Evolutionary conservation across 2,329 filamentous ascomycete species (phyloP).

Genomic region (Byssochlamys sp.): DNA sequence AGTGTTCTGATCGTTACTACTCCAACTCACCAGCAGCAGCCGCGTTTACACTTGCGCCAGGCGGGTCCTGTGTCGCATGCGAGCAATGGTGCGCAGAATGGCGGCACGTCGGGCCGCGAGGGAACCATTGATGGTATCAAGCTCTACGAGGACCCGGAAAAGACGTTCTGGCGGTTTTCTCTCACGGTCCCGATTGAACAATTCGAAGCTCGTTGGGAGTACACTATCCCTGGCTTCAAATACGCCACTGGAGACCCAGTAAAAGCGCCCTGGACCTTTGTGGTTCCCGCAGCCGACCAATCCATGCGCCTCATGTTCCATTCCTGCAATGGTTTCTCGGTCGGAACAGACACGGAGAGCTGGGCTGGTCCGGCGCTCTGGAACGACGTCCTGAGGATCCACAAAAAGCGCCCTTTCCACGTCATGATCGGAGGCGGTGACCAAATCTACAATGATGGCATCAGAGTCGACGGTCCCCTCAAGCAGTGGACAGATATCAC

Average conservation of each 20-base stretch:
- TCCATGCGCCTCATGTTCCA: constrained; percentile 63
- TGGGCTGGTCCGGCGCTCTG: constrained; percentile 55
- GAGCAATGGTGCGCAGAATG: constrained; percentile 13
- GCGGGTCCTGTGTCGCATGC: constrained; percentile 18
- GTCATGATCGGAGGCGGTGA: constrained; percentile 83
- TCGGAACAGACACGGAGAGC: constrained; percentile 53
- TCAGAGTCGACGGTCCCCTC: constrained; percentile 74
- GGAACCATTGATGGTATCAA: constrained; percentile 39
- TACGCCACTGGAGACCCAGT: constrained; percentile 51
- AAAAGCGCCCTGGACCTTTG: constrained; percentile 44
- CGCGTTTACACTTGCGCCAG: constrained; percentile 45
- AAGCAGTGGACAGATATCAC: constrained; percentile 53
- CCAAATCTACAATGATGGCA: constrained; percentile 68
- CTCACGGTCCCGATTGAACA: constrained; percentile 56
- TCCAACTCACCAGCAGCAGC: constrained; percentile 56
- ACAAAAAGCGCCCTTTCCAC: constrained; percentile 52
- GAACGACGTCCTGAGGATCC: constrained; percentile 55
- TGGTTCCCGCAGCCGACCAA: constrained; percentile 49
- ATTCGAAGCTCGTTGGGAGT: constrained; percentile 70
- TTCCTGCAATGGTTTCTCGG: constrained; percentile 59
- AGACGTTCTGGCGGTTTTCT: constrained; percentile 52
- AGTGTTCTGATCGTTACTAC: constrained; percentile 75
- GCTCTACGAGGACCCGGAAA: constrained; percentile 50
- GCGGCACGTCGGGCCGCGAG: constrained; percentile 8
- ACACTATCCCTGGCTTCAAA: constrained; percentile 58